phyloP scores from a whole-genome alignment of 208 protist species.

The Tritrichomonas musculus region DNA sequence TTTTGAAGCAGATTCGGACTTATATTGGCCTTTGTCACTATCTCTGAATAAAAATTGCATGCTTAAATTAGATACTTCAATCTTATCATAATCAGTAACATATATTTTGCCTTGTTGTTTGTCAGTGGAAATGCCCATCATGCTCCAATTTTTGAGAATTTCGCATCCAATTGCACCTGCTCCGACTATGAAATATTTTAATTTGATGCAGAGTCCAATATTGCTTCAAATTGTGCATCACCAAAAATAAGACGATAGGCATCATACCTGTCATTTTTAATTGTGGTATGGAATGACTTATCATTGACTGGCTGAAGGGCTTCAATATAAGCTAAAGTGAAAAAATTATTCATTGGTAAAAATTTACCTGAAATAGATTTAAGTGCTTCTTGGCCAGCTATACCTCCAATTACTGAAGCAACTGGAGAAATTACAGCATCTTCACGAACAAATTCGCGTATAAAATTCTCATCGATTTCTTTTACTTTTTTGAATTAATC shows the following conservation, averaged over 20 bases:
- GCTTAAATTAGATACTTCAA: constrained; percentile 74
- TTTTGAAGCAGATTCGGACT: constrained; percentile 78
- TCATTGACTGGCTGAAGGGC: not conserved
- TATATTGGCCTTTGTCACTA: constrained; percentile 79
- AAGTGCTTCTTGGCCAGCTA: constrained; percentile 60
- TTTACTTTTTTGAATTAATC: not conserved
- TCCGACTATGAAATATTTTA: constrained; percentile 75
- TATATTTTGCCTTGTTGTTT: constrained; percentile 36
- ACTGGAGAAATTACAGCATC: constrained; percentile 39
- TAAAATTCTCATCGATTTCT: not conserved
- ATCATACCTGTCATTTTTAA: constrained; percentile 70
- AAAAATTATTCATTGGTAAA: constrained; percentile 53
- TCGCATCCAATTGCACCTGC: constrained; percentile 95
- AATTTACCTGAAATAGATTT: constrained; percentile 61
- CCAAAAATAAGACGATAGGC: constrained; percentile 86
- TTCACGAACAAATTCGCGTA: not conserved
- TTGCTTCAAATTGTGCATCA: constrained; percentile 67
- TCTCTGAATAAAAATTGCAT: constrained; percentile 97
- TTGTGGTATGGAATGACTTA: not conserved
- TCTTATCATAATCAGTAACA: constrained; percentile 97
- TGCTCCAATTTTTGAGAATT: constrained; percentile 91
- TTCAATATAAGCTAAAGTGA: not conserved
- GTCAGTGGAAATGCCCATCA: constrained; percentile 79
- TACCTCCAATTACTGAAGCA: constrained; percentile 54
- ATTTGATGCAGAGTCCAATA: constrained; percentile 62